These are phyloP conservation scores for Peronospora farinosa DNA, from an alignment of 352 stramenopile genomes.

Conservation along the genomic window DNA sequence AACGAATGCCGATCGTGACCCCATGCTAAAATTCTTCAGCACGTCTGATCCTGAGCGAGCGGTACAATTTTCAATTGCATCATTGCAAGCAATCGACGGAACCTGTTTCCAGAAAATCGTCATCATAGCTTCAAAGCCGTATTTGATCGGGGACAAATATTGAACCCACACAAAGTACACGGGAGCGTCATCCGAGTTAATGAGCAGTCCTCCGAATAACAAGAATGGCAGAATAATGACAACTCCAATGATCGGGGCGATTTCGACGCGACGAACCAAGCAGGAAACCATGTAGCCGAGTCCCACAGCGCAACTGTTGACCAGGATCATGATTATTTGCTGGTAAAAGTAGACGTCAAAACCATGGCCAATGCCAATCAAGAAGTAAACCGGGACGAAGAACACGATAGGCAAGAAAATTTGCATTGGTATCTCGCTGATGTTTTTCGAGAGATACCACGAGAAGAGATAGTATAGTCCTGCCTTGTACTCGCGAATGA, in stretches of 20 bases:
- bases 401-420: constrained; percentile 37
- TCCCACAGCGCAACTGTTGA: constrained; percentile 31
- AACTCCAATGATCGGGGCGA: constrained; percentile 34
- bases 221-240: constrained; percentile 37
- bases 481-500: constrained; percentile 36
- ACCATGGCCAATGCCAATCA: constrained; percentile 39
- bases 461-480: constrained; percentile 31
- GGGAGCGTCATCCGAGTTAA: constrained; percentile 37
- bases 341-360: constrained; percentile 31
- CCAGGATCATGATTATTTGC: constrained; percentile 34
- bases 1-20: constrained; percentile 6
- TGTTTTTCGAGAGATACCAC: constrained; percentile 51
- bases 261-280: constrained; percentile 22
- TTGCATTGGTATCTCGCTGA: constrained; percentile 45
- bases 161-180: constrained; percentile 44
- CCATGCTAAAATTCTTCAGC: constrained; percentile 28
- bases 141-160: constrained; percentile 45
- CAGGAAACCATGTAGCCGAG: constrained; percentile 43
- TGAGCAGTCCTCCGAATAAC: constrained; percentile 39
- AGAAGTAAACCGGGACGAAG: constrained; percentile 33
- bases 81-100: constrained; percentile 30
- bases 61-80: constrained; percentile 20
- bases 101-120: constrained; percentile 43
- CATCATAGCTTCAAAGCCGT: constrained; percentile 43
- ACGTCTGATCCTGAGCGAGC: constrained; percentile 26